These are phyloP conservation scores for Mortierella claussenii DNA, from an alignment of 192 early-diverging fungal species.

Conservation along the genomic window DNA sequence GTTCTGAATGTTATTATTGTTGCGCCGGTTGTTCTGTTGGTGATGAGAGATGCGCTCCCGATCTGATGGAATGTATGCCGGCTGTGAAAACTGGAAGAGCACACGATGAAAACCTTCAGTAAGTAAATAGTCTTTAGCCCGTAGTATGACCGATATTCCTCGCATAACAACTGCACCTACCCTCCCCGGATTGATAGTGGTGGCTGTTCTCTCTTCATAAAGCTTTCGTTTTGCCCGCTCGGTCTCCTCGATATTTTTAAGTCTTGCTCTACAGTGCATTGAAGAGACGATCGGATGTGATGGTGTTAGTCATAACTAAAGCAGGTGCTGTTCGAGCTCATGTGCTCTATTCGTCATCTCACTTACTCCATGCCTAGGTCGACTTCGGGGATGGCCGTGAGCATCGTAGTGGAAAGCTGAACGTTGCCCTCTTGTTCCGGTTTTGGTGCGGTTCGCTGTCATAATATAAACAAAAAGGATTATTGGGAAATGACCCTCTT, in stretches of 20 bases:
- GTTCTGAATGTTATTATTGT: slow-evolving; percentile 30
- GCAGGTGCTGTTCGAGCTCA: too few relatives aligned
- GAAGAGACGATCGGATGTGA: background rate
- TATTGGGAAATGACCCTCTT: too few relatives aligned
- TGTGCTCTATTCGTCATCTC: too few relatives aligned
- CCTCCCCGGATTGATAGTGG: slow-evolving; percentile 30
- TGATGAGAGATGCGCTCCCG: slow-evolving; percentile 41
- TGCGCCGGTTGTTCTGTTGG: slow-evolving; percentile 33
- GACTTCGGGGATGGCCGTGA: slow-evolving; percentile 92
- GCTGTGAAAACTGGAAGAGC: slow-evolving; percentile 36
- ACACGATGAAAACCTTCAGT: too few relatives aligned
- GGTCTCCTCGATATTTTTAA: slow-evolving; percentile 86
- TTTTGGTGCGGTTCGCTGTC: slow-evolving; percentile 64
- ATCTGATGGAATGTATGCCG: slow-evolving; percentile 24
- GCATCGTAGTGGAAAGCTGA: slow-evolving; percentile 85
- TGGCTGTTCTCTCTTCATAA: slow-evolving; percentile 50
- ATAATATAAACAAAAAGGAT: too few relatives aligned
- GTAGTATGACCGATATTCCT: too few relatives aligned
- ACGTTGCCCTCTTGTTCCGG: slow-evolving; percentile 87
- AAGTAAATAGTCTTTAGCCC: too few relatives aligned
- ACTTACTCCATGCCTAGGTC: slow-evolving; percentile 85
- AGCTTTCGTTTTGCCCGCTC: slow-evolving; percentile 77
- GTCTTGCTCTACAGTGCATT: slow-evolving; percentile 51
- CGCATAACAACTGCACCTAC: slow-evolving; percentile 17
- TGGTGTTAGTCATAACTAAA: background rate